Base-by-base conservation (phyloP, 106 monocot species). In the Alisma plantagoaquatica region DNA sequence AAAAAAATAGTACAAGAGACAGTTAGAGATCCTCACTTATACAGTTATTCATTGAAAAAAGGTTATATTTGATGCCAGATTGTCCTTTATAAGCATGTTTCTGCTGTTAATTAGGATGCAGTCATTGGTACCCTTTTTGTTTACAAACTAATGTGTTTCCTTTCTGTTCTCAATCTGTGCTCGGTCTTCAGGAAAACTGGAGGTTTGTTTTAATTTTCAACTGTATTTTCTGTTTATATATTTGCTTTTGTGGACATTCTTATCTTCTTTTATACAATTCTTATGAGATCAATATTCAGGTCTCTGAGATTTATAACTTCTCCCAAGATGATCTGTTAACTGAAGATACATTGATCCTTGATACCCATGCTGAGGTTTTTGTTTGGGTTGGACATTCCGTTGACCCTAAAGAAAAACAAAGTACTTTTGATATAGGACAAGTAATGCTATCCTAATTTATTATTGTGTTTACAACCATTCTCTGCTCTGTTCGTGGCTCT, bases 11-110 rank as follows among this genome's bases (percentile, higher is more conserved):
- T 64, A 50, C 75, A 71, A 44, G 96, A 96, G 42, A 72, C 47
- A 49, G 44, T 76, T 53, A 81, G 84, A 82, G 96, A 96, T 71
- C 96, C 89, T 69, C 96, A 96, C 59, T 67, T 96, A 68, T 96
- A 82, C 53, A 73, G 73, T 10, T 84, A 81, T 70, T 75, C 75
- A 22, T 72, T 76, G 48, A 76, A 78, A 30, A 76, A 85, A 62
- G 89, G 96, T 96, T 60, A 58, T n/a, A n/a, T n/a, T n/a, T n/a
- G n/a, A 3, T n/a, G n/a, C 5, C 35, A 7, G 35, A 57, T 61
- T 43, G 5, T 9, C 8, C 9, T 17, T n/a, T 33, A 20, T 25
- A 7, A 26, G 0, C 38, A 33, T 23, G 8, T 52, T 51, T 51
- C 32, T 53, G 20, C n/a, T n/a, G n/a, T n/a, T n/a, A n/a, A n/a